Base-by-base conservation (phyloP, 140 eudicot genomes). In the Flaveria floridana region DNA sequence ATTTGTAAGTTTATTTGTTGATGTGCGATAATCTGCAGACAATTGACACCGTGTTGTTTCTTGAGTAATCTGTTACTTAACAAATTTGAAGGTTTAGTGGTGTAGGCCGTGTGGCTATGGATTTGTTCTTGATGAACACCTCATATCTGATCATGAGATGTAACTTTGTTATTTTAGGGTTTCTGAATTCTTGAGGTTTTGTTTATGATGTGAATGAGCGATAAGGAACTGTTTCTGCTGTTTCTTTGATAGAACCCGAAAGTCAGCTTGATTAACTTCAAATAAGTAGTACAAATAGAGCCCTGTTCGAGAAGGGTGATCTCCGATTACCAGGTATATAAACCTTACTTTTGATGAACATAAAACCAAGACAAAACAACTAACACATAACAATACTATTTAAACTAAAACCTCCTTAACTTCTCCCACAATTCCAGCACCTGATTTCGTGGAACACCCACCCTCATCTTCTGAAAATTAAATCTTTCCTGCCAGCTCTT, bases 1-100 rank as follows among this genome's bases (percentile, higher is more conserved):
- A 21, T 70, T 11, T 59, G 28, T 18, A 70, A 47, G 72, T 30
- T 30, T 37, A 70, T 78, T 13, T 70, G 82, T 59, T 26, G 81
- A 56, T 23, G 41, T 28, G 63, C 41, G 41, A 41, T 59, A 59
- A 59, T 23, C 41, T 59, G 41, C 66, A 59, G 18, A 58, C 39
- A 26, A 26, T 65, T 65, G 70, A 65, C 48, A 34, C 1, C 41
- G 1, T 34, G 8, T 77, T 58, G 26, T 62, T 30, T 30, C 37
- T 30, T 30, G 37, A 30, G 70, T 68, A 30, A 57, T 66, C 34
- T 23, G 7, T 52, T 23, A 5, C 18, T 76, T 7, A 2, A 39
- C 44, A 19, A 2, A 76, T 51, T 18, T 50, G 67, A 67, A 53
- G 75, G 6, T 67, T 23, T 42, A 18, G 41, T 1, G 41, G 41